These are phyloP conservation scores for Ogataea philodendri DNA, from an alignment of 805 yeast genomes.

Conservation along the genomic window DNA sequence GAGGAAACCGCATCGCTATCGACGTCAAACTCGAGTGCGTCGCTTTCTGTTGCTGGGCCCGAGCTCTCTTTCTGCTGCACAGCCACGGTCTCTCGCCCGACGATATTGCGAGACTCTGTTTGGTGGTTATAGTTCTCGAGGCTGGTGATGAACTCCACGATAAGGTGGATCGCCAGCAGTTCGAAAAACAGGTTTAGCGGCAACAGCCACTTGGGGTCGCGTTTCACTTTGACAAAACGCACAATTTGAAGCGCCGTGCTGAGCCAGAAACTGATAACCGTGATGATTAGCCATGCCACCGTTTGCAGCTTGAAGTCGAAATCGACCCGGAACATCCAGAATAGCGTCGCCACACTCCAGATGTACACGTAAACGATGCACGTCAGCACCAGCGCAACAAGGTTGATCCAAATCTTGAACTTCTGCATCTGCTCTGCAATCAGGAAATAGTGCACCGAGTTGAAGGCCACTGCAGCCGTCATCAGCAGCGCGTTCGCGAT, in stretches of 20 bases:
- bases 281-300: constrained; percentile 46
- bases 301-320: constrained; percentile 46
- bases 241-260: constrained; percentile 34
- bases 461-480: constrained; percentile 10
- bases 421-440: neutral
- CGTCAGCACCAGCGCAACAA: constrained; percentile 32
- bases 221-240: constrained; percentile 28
- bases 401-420: constrained; percentile 29
- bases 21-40: constrained; percentile 1
- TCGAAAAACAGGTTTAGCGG: constrained; percentile 46
- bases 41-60: neutral
- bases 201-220: constrained; percentile 50
- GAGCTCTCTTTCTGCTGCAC: neutral
- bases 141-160: constrained; percentile 67
- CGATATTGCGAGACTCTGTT: constrained; percentile 53
- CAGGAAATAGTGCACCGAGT: constrained; percentile 9
- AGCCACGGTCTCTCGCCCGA: constrained; percentile 51
- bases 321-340: constrained; percentile 42
- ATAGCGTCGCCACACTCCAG: constrained; percentile 32
- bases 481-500: constrained; percentile 9
- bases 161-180: constrained; percentile 48
- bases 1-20: constrained; percentile 5
- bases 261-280: constrained; percentile 37
- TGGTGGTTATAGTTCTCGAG: constrained; percentile 49
- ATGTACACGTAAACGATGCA: constrained; percentile 33